Evolutionary conservation across 2,329 filamentous ascomycete species (phyloP).

Genomic region (Sporothrix brunneoviolacea): DNA sequence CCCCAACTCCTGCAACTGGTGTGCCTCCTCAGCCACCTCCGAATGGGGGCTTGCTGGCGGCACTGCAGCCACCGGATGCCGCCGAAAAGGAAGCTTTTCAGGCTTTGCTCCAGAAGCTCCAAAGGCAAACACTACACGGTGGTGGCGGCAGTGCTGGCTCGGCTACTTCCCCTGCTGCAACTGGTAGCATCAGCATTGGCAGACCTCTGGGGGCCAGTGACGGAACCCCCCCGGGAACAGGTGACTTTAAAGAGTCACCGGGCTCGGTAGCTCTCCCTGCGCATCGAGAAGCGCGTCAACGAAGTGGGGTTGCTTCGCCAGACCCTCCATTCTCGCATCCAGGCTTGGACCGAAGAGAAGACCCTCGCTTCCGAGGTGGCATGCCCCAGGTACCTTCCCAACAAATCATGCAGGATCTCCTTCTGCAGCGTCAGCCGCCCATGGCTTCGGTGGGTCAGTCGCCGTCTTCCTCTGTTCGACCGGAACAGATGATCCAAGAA

Average conservation of each 20-base stretch:
- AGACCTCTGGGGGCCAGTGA: not conserved
- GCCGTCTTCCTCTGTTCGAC: not conserved
- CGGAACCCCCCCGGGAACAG: conserved; percentile 4
- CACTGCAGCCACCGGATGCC: conserved; percentile 33
- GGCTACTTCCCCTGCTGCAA: conserved; percentile 2
- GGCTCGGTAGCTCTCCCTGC: not conserved
- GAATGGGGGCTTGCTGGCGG: conserved; percentile 14
- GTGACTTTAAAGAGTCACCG: conserved; percentile 17
- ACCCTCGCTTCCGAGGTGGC: conserved; percentile 29
- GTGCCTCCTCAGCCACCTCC: conserved; percentile 22
- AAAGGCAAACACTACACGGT: conserved; percentile 49
- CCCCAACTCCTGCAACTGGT: conserved; percentile 36
- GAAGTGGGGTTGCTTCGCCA: conserved; percentile 39
- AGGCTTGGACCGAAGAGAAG: conserved; percentile 38
- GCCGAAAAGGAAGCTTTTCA: conserved; percentile 83
- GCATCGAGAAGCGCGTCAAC: conserved; percentile 26
- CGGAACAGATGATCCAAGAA: conserved; percentile 53
- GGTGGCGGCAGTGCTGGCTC: conserved; percentile 13
- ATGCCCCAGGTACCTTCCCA: conserved; percentile 36
- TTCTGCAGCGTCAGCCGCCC: conserved; percentile 49
- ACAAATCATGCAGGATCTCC: conserved; percentile 55
- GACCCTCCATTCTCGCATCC: conserved; percentile 33
- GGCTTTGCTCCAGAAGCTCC: conserved; percentile 73
- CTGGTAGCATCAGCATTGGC: not conserved
- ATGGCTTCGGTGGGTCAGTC: conserved; percentile 1